Base-by-base conservation (phyloP, 371 early-diverging fungal genomes). In the Fennellomyces sp. region DNA sequence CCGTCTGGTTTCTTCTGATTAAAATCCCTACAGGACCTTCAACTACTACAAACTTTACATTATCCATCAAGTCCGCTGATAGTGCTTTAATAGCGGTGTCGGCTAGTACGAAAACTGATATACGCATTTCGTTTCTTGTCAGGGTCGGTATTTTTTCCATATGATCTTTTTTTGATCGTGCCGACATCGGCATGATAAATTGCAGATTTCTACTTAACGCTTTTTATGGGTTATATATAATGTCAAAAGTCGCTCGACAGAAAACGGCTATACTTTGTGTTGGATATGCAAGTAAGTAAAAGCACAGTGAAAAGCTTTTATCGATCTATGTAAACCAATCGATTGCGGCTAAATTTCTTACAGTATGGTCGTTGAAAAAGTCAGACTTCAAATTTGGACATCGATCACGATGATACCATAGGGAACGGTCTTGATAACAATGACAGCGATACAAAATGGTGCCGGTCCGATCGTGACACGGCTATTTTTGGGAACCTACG, bases 401-500 rank as follows among this genome's bases (percentile, higher is more conserved):
- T 15, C 50, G n/a, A 11, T n/a, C 12, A 58, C 27, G 15, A 58
- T 58, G 59, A 7, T 50, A 21, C 28, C 27, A 6, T 58, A 33
- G 29, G 51, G 49, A 15, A 17, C 25, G 10, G 48, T 36, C 13
- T 31, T 31, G 25, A 51, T 36, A 26, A 19, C 59, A 15, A 58
- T 58, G 59, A 80, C 81, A 25, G 76, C 75, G 0, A 61, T 67
- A 19, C 38, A 51, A 2, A 77, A 77, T 27, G 55, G 75, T n/a
- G 65, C 75, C 5, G 83, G 83, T 15, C 68, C 88, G 41, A 63
- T 85, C 35, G 78, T 76, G 1, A 55, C 79, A n/a, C 82, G 92
- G 8, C 89, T 89, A 69, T 87, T 91, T 56, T 67, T 89, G 38
- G 92, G 92, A 33, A 58, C 88, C 25, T 72, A 85, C 5, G 56